Base-by-base conservation (phyloP, 2,329 filamentous ascomycete species). In the Trichophyton rubrum region DNA sequence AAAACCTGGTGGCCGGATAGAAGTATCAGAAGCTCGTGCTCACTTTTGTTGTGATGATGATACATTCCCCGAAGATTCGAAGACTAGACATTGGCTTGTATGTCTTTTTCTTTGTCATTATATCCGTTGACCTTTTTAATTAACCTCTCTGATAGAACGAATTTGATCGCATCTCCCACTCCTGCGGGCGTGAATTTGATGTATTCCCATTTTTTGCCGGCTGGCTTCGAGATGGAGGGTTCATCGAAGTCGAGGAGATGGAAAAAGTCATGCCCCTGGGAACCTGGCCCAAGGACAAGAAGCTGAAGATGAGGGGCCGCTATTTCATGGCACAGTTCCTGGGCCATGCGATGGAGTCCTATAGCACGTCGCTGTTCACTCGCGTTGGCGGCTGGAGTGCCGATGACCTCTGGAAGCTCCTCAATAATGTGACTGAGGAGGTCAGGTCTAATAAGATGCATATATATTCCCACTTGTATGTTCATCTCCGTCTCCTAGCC, bases 361-460 rank as follows among this genome's bases (percentile, higher is more conserved):
- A 68, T 43, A 65, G 67, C 1, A 59, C 67, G 7, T 66, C 68
- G 9, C 41, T 70, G n/a, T 69, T 69, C 51, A 69, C 65, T 4
- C 66, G 68, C 3, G 62, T 58, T 41, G 67, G 68, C 3, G 66
- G 67, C 8, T 70, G 67, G 66, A 63, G 60, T 15, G 58, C 64
- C 2, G 61, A 63, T 2, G 66, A 70, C 33, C 63, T 66, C 4
- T 64, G 67, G 55, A 61, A 64, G 9, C 45, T 70, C 3, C 51
- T 69, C 47, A 64, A 63, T 22, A 65, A 63, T 11, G 60, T 68
- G 15, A 64, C 65, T 8, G 45, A 64, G 6, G 68, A 70, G 56
- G 57, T 70, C 2, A 64, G 64, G 40, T 61, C 62, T n/a, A 70
- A 70, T 45, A 68, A 67, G 59, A 66, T 68, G 61, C 68, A 70